Base-by-base conservation (phyloP, 768 basidiomycete genomes). In the Tephrocybe sp. region DNA sequence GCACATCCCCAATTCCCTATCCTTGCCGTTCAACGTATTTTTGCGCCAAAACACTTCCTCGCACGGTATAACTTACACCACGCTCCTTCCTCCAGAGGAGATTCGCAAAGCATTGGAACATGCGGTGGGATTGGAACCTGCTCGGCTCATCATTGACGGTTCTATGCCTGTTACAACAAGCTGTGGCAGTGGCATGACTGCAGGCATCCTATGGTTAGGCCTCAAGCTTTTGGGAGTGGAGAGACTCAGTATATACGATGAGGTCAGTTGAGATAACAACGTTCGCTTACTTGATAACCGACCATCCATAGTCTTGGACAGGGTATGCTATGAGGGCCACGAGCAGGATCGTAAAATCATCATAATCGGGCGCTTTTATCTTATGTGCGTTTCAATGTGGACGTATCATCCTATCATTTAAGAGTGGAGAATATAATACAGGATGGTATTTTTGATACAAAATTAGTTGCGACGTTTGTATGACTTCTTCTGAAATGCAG, bases 131-230 rank as follows among this genome's bases (percentile, higher is more conserved):
- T 57, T 65, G 31, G 75, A 79, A 46, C 65, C 76, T 50, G 73
- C 78, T 23, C 67, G 79, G n/a, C 63, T 74, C 34, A 71, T 94
- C 9, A 67, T 87, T 38, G 64, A 73, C 10, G 89, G 88, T 15
- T 68, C 82, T 52, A 72, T 77, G 44, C 62, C 73, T 18, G 80
- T 94, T 24, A 77, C 85, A 4, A 82, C 88, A 11, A 87, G 77
- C 50, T 99, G 95, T 70, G 95, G 95, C 43, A 95, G 91, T 62
- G 95, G 95, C 37, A 97, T 99, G 95, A 97, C 94, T n/a, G 95
- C 95, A 10, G 91, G 81, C 3, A 74, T 97, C 12, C 74, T 97
- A 5, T 97, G 97, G 94, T 75, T 97, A 50, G 94, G 91, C n/a
- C 72, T 97, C 54, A 81, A 88, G 64, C 60, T 88, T 30, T 59